Evolutionary conservation across 306 rosid genomes (phyloP).

Genomic region (Casuarina equisetifolia): DNA sequence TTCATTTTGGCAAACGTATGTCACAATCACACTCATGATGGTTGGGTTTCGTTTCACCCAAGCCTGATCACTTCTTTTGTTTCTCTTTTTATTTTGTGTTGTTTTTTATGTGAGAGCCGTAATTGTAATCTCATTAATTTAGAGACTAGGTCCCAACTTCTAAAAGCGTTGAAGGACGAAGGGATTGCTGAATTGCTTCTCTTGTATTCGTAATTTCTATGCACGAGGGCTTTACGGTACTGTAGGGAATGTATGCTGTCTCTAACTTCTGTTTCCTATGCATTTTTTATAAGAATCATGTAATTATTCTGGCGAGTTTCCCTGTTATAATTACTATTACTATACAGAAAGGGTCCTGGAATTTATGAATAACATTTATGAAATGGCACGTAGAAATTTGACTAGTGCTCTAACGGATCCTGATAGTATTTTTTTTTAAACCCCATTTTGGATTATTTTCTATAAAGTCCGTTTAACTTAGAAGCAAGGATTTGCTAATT

Average conservation of each 20-base stretch:
- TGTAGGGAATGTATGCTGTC: background rate
- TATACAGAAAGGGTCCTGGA: background rate
- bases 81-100: no score
- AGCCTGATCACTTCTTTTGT: no score
- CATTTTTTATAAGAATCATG: background rate
- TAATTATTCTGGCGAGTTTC: background rate
- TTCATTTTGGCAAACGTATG: background rate
- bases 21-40: no score
- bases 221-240: background rate
- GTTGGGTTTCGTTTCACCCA: no score
- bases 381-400: background rate
- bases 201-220: background rate
- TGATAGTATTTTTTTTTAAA: background rate
- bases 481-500: background rate
- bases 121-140: no score
- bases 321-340: background rate
- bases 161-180: no score
- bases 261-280: background rate
- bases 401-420: background rate
- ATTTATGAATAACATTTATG: background rate
- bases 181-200: no score
- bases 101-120: no score
- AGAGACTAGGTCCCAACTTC: no score
- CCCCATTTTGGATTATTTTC: background rate
- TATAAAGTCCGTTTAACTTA: background rate